phyloP scores from a whole-genome alignment of 148 eudicot species.

The Rhododendron simsii region DNA sequence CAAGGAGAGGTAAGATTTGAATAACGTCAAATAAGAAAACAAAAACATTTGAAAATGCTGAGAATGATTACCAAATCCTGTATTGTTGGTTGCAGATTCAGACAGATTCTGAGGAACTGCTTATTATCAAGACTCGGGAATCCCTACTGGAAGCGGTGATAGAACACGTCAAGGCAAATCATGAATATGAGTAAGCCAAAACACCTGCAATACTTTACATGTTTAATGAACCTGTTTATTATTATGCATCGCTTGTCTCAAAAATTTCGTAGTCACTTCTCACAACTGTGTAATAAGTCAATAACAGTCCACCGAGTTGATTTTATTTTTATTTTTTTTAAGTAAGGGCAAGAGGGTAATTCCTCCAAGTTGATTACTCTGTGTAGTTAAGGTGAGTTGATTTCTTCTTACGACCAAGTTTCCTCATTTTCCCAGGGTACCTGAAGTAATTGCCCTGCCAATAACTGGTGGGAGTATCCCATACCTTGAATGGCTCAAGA shows the following conservation, averaged over 20 bases:
- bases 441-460: slow-evolving; percentile 93
- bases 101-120: slow-evolving; percentile 91
- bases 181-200: slow-evolving; percentile 89
- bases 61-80: not conserved
- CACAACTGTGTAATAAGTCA: not conserved
- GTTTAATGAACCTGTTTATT: not conserved
- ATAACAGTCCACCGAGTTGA: too few species aligned
- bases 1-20: slow-evolving; percentile 65
- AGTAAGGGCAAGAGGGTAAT: too few species aligned
- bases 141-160: slow-evolving; percentile 80
- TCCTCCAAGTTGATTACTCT: not conserved
- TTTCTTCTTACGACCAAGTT: not conserved
- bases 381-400: not conserved
- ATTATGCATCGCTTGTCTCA: not conserved
- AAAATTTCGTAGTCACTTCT: not conserved
- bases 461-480: slow-evolving; percentile 71
- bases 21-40: not conserved
- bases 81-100: slow-evolving; percentile 56
- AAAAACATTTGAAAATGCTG: not conserved
- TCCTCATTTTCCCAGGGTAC: slow-evolving; percentile 44
- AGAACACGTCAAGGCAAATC: slow-evolving; percentile 90
- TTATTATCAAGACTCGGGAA: slow-evolving; percentile 94
- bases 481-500: slow-evolving; percentile 89
- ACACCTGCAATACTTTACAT: not conserved
- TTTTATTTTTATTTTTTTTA: too few species aligned